These are phyloP conservation scores for Rubus idaeus DNA, from an alignment of 306 rosid genomes.

Conservation along the genomic window DNA sequence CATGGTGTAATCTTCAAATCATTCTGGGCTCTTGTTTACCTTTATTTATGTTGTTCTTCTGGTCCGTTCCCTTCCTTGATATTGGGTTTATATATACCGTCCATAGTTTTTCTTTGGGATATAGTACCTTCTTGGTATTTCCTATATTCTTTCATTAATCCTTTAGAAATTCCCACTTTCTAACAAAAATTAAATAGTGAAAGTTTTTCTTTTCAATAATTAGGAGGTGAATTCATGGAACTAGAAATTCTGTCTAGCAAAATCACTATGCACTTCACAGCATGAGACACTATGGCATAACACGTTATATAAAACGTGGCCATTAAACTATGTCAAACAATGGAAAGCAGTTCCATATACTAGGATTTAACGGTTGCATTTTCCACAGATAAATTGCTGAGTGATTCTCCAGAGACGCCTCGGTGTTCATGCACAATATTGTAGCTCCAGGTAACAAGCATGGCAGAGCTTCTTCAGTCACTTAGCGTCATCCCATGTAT, in stretches of 20 bases:
- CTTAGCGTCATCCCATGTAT: background rate
- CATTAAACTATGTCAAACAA: background rate
- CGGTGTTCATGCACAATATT: constrained; percentile 43
- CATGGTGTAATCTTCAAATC: background rate
- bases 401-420: constrained; percentile 26
- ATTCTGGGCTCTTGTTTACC: background rate
- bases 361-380: background rate
- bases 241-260: background rate
- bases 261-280: background rate
- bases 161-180: background rate
- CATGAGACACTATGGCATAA: background rate
- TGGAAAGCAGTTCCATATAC: background rate
- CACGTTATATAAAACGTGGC: background rate
- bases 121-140: background rate
- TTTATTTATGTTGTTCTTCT: background rate
- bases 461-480: background rate
- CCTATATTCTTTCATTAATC: too few species aligned
- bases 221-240: background rate
- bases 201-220: background rate
- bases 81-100: background rate
- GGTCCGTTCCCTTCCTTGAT: background rate
- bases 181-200: background rate
- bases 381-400: constrained; percentile 32
- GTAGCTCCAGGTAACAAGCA: constrained; percentile 25
- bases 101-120: background rate